phyloP scores from a whole-genome alignment of 2,329 filamentous ascomycete species.

The Aspergillus vadensis region DNA sequence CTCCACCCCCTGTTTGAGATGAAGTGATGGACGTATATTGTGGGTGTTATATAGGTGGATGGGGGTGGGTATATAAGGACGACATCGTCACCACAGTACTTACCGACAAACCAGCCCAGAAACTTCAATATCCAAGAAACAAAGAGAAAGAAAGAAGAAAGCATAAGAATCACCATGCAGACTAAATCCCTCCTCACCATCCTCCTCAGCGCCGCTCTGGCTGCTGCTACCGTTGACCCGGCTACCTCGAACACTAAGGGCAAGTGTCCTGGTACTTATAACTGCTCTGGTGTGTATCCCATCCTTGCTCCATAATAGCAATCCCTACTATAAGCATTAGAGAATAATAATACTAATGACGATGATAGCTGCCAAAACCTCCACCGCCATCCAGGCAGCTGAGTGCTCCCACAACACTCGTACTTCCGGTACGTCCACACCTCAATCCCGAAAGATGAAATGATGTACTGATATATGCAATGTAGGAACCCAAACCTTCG shows the following conservation, averaged over 20 bases:
- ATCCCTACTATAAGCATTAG: too few relatives aligned
- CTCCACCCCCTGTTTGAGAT: background rate
- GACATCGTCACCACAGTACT: too few relatives aligned
- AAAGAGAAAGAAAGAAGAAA: background rate
- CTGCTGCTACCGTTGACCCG: conserved; percentile 35
- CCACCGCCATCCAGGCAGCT: conserved; percentile 42
- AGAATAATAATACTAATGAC: background rate
- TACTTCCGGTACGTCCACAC: conserved; percentile 20
- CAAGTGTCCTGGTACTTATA: conserved; percentile 31
- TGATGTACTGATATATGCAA: too few relatives aligned
- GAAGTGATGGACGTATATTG: background rate
- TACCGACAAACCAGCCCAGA: too few relatives aligned
- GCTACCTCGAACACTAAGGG: conserved; percentile 41
- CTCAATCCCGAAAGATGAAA: too few relatives aligned
- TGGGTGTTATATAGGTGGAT: background rate
- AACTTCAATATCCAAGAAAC: too few relatives aligned
- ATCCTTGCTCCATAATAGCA: too few relatives aligned
- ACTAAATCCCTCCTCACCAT: conserved; percentile 15
- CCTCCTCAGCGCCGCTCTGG: conserved; percentile 19
- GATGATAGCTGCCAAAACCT: conserved; percentile 33
- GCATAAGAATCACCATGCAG: background rate
- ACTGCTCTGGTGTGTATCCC: conserved; percentile 30
- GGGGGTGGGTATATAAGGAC: too few relatives aligned
- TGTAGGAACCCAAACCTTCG: conserved; percentile 37
- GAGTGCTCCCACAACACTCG: conserved; percentile 45